These are phyloP conservation scores for Annulohypoxylon maeteangense DNA, from an alignment of 495 filamentous ascomycete genomes.

Conservation along the genomic window DNA sequence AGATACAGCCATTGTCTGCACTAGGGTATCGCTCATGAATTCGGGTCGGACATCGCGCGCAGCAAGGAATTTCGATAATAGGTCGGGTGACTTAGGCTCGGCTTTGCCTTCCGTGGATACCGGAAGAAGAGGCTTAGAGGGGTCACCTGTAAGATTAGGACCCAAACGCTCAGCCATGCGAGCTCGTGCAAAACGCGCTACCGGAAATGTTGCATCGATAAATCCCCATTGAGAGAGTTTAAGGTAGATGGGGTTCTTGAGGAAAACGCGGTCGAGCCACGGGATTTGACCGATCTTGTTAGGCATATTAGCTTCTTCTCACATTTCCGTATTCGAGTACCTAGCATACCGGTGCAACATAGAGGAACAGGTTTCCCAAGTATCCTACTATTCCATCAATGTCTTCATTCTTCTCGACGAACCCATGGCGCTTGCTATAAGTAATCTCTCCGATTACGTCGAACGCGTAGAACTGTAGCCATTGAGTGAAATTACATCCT, in stretches of 20 bases:
- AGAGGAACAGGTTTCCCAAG: conserved; percentile 63
- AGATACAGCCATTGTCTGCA: conserved; percentile 71
- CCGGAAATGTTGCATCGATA: conserved; percentile 68
- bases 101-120: conserved; percentile 54
- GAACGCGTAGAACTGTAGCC: conserved; percentile 84
- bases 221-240: conserved; percentile 59
- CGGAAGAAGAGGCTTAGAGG: conserved; percentile 51
- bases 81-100: conserved; percentile 65
- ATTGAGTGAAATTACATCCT: conserved; percentile 72
- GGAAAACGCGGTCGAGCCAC: conserved; percentile 67
- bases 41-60: conserved; percentile 67
- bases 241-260: conserved; percentile 69
- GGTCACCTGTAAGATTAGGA: conserved; percentile 46
- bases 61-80: conserved; percentile 69
- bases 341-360: conserved; percentile 67
- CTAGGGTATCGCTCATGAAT: conserved; percentile 72
- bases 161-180: conserved; percentile 65
- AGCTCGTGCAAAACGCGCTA: conserved; percentile 68
- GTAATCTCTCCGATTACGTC: conserved; percentile 79
- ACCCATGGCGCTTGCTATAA: conserved; percentile 71
- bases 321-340: not conserved
- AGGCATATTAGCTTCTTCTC: conserved; percentile 44
- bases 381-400: conserved; percentile 70
- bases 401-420: conserved; percentile 70
- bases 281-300: conserved; percentile 70